Evolutionary conservation across 2,329 filamentous ascomycete species (phyloP).

Genomic region (Trichoderma afroharzianum): DNA sequence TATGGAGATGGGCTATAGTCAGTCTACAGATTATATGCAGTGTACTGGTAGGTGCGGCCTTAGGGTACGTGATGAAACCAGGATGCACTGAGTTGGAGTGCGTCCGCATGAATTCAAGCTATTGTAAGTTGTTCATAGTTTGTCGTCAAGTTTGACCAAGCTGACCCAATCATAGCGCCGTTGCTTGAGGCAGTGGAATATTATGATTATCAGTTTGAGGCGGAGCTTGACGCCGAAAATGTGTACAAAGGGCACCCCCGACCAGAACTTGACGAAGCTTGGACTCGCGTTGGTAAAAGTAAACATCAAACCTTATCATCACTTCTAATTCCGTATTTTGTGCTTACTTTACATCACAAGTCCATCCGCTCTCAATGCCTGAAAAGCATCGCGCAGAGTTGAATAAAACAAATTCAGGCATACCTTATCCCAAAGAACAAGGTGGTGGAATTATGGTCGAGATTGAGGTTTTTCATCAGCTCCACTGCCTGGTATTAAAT

Average conservation of each 20-base stretch:
- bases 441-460: not conserved
- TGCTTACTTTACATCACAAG: not conserved
- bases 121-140: not conserved
- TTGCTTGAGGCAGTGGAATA: not conserved
- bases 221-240: not conserved
- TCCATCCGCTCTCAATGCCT: not conserved
- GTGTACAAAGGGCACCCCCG: not conserved
- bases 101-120: not conserved
- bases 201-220: not conserved
- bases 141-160: not conserved
- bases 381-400: not conserved
- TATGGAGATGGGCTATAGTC: not conserved
- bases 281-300: not conserved
- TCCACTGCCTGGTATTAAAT: not conserved
- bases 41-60: not conserved
- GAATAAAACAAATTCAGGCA: not conserved
- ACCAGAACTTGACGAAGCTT: not conserved
- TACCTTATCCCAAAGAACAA: not conserved
- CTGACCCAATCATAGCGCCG: not conserved
- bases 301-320: not conserved
- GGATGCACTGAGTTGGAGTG: not conserved
- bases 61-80: not conserved
- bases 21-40: not conserved
- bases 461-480: not conserved
- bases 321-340: not conserved